These are phyloP conservation scores for Amauroascus niger DNA, from an alignment of 2,329 filamentous ascomycete species.

Conservation along the genomic window DNA sequence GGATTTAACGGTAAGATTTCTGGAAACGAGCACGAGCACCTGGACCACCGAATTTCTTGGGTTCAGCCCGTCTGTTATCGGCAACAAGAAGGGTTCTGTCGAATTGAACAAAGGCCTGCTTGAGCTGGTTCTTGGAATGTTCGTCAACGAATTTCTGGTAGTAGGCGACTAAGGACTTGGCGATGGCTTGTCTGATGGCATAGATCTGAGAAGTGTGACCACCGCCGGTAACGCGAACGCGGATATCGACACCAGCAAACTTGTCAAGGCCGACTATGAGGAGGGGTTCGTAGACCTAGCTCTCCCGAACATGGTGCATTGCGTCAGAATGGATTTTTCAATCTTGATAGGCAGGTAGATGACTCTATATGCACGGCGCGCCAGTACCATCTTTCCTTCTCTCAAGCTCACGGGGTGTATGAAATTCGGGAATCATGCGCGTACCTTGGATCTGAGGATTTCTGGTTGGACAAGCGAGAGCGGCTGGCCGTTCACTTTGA, in stretches of 20 bases:
- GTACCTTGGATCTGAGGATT: conserved; percentile 93
- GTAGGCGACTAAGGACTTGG: conserved; percentile 95
- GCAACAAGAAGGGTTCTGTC: conserved; percentile 96
- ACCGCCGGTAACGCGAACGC: conserved; percentile 91
- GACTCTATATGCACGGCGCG: background rate
- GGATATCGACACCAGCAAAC: conserved; percentile 93
- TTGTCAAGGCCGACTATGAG: conserved; percentile 96
- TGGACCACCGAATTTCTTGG: conserved; percentile 80
- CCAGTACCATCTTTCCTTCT: conserved; percentile 4
- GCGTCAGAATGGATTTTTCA: background rate
- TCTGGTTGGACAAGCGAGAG: conserved; percentile 89
- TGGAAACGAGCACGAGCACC: conserved; percentile 96
- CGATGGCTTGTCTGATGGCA: conserved; percentile 96
- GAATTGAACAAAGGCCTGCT: conserved; percentile 92
- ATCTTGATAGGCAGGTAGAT: background rate
- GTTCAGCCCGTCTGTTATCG: conserved; percentile 98
- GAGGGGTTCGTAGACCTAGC: conserved; percentile 91
- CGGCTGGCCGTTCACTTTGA: conserved; percentile 98
- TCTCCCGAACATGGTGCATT: conserved; percentile 5
- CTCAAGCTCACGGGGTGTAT: background rate
- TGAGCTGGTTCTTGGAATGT: conserved; percentile 99
- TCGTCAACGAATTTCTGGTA: conserved; percentile 99
- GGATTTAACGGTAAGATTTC: conserved; percentile 95
- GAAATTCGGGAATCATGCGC: conserved; percentile 13
- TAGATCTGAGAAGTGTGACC: conserved; percentile 97